phyloP scores from a whole-genome alignment of 257 asterid species.

The Sherardia arvensis region DNA sequence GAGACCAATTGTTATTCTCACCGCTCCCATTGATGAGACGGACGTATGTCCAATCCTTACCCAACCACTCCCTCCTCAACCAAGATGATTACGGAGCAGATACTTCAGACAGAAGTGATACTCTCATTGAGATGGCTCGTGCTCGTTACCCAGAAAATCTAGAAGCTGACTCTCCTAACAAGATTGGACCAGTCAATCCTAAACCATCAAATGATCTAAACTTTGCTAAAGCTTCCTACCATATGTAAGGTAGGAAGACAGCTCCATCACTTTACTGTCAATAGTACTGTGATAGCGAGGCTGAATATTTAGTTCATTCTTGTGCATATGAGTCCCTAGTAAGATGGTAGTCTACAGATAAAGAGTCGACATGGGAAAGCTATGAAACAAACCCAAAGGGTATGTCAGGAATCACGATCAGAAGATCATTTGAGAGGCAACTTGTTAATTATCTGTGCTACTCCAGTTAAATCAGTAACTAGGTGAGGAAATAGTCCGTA shows the following conservation, averaged over 20 bases:
- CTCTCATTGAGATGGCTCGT: background rate
- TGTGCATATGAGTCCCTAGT: conserved; percentile 2
- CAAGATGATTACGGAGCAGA: conserved; percentile 34
- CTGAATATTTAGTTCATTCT: conserved; percentile 7
- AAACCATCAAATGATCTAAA: background rate
- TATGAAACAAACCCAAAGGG: conserved; percentile 6
- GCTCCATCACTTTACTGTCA: conserved; percentile 9
- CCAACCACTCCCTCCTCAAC: conserved; percentile 59
- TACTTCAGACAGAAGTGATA: background rate
- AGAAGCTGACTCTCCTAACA: conserved; percentile 1
- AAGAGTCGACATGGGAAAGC: background rate
- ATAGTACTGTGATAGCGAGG: conserved; percentile 6
- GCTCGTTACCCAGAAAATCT: background rate
- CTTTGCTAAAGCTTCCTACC: conserved; percentile 8
- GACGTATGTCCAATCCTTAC: conserved; percentile 37
- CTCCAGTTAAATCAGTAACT: background rate
- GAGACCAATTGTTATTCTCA: conserved; percentile 53
- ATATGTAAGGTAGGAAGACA: background rate
- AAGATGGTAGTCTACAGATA: background rate
- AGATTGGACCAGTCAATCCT: conserved; percentile 9
- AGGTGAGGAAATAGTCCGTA: background rate
- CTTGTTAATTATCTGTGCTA: background rate
- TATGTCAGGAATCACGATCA: background rate
- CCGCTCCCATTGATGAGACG: conserved; percentile 38
- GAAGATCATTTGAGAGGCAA: background rate